Conservation (phyloP, 495 filamentous ascomycete genomes). For the Jackrogersella minutella region DNA sequence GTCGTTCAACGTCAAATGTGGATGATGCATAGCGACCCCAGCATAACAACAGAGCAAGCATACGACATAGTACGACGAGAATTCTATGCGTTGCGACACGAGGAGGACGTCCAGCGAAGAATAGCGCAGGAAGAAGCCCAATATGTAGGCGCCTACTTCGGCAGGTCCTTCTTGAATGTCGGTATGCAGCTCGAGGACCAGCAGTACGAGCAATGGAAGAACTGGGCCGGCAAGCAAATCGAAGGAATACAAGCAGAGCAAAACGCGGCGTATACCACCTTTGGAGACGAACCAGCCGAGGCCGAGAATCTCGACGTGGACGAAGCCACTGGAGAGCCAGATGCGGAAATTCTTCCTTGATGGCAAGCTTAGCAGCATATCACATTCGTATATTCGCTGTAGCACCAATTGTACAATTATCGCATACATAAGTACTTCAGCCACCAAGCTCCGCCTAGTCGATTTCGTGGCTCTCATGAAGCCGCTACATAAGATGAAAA, state of each 20-base stretch:
- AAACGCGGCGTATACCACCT: slow-evolving; percentile 57
- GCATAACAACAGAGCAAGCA: slow-evolving; percentile 68
- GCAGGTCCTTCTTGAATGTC: slow-evolving; percentile 73
- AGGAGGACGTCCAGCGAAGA: slow-evolving; percentile 82
- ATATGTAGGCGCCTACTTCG: slow-evolving; percentile 85
- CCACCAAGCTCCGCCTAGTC: slow-evolving; percentile 8
- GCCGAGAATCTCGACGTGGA: slow-evolving; percentile 21
- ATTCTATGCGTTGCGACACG: slow-evolving; percentile 84
- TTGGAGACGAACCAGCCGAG: slow-evolving; percentile 44
- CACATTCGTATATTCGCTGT: slow-evolving; percentile 26
- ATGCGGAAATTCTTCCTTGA: neutral
- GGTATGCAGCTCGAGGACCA: slow-evolving; percentile 84
- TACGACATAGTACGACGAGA: slow-evolving; percentile 90
- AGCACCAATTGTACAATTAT: slow-evolving; percentile 40
- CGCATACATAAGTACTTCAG: slow-evolving; percentile 19
- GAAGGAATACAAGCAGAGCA: slow-evolving; percentile 53
- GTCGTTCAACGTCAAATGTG: slow-evolving; percentile 92
- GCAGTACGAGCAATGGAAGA: slow-evolving; percentile 81
- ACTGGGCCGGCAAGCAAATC: slow-evolving; percentile 69
- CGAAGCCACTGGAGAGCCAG: neutral
- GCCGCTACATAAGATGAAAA: slow-evolving; percentile 8
- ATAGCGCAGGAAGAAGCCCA: slow-evolving; percentile 90
- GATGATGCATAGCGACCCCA: slow-evolving; percentile 70
- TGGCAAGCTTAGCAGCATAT: neutral
- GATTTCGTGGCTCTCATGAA: slow-evolving; percentile 5